Base-by-base conservation (phyloP, 345 rosid genomes). In the Euphorbia lathyris region DNA sequence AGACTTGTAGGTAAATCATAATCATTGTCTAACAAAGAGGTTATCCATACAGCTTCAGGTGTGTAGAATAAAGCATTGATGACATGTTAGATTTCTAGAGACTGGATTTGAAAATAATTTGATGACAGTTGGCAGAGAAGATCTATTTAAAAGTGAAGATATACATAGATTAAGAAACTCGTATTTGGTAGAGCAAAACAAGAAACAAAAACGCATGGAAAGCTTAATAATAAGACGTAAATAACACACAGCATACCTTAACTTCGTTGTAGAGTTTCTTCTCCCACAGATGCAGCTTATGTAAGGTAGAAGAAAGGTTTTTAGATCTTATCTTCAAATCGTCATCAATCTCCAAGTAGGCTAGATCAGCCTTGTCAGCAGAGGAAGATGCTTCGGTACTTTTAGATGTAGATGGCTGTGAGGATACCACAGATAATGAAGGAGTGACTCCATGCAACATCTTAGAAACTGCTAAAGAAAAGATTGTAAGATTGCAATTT, bases 221-320 rank as follows among this genome's bases (percentile, higher is more conserved):
- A 48, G 29, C 7, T 14, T 56, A 63, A 74, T 5, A 9, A 43
- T 19, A 57, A 50, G 20, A 56, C 13, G 63, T 16, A 14, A 68
- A 48, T 0, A 64, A 65, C 19, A 38, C 25, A 56, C 10, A 73
- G 17, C 67, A 65, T 86, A 92, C 99, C 96, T 96, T 96, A 12
- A 92, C 99, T 83, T 96, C 98, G 27, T 81, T 78, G 63, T 80
- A 87, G 65, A 92, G 88, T 76, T 96, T 96, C 93, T 90, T 92
- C 89, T 92, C 99, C 99, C 95, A 96, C 38, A 92, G 88, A 78
- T 80, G 70, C 9, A 96, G 84, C 77, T 90, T 96, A 43, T 83
- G 97, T 82, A 96, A 77, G 22, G 92, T 92, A 16, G 99, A 87
- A 30, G 99, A 92, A 70, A 96, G 97, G 71, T 88, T 89, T 64